phyloP scores from a whole-genome alignment of 352 stramenopile genomes.

The Blastocystis sp. region DNA sequence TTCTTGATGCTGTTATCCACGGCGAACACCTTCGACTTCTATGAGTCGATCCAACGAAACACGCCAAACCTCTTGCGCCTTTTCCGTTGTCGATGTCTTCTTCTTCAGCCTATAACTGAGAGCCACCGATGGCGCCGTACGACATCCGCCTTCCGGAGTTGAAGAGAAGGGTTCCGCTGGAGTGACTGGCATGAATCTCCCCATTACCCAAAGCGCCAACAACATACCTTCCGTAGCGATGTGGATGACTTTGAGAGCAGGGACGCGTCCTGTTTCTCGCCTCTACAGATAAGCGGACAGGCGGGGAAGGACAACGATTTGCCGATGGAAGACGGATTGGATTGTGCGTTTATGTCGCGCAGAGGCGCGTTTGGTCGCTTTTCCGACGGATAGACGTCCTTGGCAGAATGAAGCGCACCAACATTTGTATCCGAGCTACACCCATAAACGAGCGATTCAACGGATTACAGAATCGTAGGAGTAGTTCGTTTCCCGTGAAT shows the following conservation, averaged over 20 bases:
- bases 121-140: background rate
- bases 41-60: background rate
- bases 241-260: slow-evolving; percentile 10
- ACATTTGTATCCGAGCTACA: background rate
- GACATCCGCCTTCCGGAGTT: slow-evolving; percentile 34
- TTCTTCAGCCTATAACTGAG: background rate
- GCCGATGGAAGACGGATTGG: slow-evolving; percentile 19
- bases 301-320: slow-evolving; percentile 15
- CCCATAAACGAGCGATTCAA: background rate
- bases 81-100: slow-evolving; percentile 3
- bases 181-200: slow-evolving; percentile 18
- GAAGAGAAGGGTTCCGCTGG: slow-evolving; percentile 40
- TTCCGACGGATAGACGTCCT: background rate
- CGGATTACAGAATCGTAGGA: background rate
- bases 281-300: no score
- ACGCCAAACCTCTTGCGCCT: background rate
- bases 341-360: background rate
- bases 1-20: slow-evolving; percentile 70
- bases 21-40: slow-evolving; percentile 26
- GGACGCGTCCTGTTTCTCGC: background rate
- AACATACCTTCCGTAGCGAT: background rate
- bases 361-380: background rate
- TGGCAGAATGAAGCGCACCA: background rate
- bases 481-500: background rate
- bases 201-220: background rate